These are phyloP conservation scores for Diaporthe sp. DNA, from an alignment of 2,329 filamentous ascomycete genomes.

Conservation along the genomic window DNA sequence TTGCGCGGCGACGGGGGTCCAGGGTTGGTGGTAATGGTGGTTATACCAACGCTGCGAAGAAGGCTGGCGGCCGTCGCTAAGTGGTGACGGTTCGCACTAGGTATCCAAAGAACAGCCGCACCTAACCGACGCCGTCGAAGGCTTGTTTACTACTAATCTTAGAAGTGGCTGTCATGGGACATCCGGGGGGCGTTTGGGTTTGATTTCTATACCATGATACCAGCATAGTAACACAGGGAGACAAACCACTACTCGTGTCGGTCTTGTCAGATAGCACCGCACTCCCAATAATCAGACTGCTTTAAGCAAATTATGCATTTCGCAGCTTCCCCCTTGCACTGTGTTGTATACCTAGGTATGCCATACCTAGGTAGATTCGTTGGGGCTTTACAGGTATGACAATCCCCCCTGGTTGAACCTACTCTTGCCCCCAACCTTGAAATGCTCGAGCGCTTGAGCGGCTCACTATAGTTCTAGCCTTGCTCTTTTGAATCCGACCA, in stretches of 20 bases:
- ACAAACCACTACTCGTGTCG: background rate
- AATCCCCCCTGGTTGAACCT: background rate
- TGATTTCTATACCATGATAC: constrained; percentile 35
- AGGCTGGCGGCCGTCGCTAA: constrained; percentile 26
- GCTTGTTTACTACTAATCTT: constrained; percentile 2
- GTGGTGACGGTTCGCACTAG: background rate
- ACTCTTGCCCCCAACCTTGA: no score
- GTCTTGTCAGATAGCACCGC: background rate
- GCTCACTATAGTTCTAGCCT: background rate
- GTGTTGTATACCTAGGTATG: background rate
- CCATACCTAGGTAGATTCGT: background rate
- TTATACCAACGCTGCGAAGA: constrained; percentile 5
- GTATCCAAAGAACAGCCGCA: background rate
- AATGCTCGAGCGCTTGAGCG: background rate
- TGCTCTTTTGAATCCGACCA: background rate
- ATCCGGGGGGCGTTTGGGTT: constrained; percentile 30
- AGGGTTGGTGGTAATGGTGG: constrained; percentile 47
- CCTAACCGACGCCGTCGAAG: background rate
- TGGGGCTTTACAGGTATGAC: no score
- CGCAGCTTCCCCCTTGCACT: background rate
- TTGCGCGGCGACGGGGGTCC: constrained; percentile 60
- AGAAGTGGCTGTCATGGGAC: background rate
- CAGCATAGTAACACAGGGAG: constrained; percentile 11
- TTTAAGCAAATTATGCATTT: background rate
- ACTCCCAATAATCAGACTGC: constrained; percentile 3